Evolutionary conservation across 2,329 filamentous ascomycete genomes (phyloP), one percentile per base, ranked within the genome.

Genomic region (Diaporthe capsici): DNA sequence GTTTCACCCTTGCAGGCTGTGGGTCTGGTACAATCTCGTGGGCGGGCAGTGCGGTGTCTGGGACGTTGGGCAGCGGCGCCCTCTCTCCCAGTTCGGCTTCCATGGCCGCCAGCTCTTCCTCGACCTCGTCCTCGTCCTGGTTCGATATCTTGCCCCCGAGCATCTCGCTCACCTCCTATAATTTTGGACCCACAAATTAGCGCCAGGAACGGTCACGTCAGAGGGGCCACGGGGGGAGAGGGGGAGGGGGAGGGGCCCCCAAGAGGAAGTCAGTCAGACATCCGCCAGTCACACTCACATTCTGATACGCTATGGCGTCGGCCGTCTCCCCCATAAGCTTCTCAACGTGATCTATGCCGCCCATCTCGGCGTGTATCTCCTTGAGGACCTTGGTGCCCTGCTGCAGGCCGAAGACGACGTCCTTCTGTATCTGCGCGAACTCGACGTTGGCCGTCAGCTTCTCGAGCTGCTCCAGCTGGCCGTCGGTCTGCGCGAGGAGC

Each of bases 91-190:
- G 73, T 79, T 96, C 92, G 55, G 87, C 88, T 83, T 96, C 94
- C 78, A 99, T 88, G 1, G 92, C 93, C 73, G 94, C 95, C 71
- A 99, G 88, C 86, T 99, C 97, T 81, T 98, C 96, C 83, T 99
- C 97, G 47, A 99, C 97, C 81, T 98, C 97, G 82, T 98, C 96
- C 84, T 99, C 97, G 84, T 99, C 97, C 81, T 97, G 94, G 81
- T 95, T 97, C 20, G 95, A 95, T 87, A 99, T 96, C 80, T 93
- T 92, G 17, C 94, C 94, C 47, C 93, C 94, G 3, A 99, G 91
- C 90, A 98, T 94, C 68, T 98, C 95, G 85, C 93, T 97, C 80
- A 99, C 91, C 87, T 99, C 96, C 94, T 98, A 81, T 78, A 79
- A 3, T 71, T 39, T 49, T 25, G 44, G 63, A 73, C n/a, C 72